These are phyloP conservation scores for Ceriops decandra DNA, from an alignment of 345 rosid genomes.

Conservation along the genomic window DNA sequence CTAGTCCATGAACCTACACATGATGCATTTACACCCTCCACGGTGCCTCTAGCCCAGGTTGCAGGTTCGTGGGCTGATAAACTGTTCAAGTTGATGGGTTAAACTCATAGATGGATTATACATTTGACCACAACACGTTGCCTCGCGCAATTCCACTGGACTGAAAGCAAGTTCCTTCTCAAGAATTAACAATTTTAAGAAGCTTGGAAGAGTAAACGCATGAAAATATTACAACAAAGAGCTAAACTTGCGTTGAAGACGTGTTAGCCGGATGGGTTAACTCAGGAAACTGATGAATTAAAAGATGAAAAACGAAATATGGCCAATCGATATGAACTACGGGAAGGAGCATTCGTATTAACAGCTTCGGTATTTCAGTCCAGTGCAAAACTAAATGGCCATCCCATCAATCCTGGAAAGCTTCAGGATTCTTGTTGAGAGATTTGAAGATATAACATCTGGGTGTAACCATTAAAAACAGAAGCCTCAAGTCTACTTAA, in stretches of 20 bases:
- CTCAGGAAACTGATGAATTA: background rate
- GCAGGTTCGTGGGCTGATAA: too few species aligned
- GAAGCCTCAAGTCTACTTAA: conserved; percentile 62
- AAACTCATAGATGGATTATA: too few species aligned
- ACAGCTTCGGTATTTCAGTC: conserved; percentile 21
- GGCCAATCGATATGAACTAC: conserved; percentile 4
- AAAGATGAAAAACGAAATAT: background rate
- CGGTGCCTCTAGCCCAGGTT: too few species aligned
- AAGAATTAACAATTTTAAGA: too few species aligned
- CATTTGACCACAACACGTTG: too few species aligned
- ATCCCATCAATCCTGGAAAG: conserved; percentile 15
- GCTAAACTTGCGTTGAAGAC: too few species aligned
- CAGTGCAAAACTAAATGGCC: conserved; percentile 15
- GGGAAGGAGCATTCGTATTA: conserved; percentile 20
- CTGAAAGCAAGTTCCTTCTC: too few species aligned
- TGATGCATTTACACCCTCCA: too few species aligned
- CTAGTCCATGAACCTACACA: background rate
- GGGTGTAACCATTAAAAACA: conserved; percentile 91
- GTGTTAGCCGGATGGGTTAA: background rate
- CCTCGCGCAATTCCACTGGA: too few species aligned
- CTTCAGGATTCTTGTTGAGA: conserved; percentile 52
- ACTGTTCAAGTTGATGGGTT: too few species aligned
- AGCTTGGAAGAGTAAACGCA: too few species aligned
- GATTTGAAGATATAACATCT: conserved; percentile 84
- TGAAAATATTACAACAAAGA: too few species aligned